Evolutionary conservation across 192 early-diverging fungal genomes (phyloP).

Genomic region (Phlyctochytrium arcticum): DNA sequence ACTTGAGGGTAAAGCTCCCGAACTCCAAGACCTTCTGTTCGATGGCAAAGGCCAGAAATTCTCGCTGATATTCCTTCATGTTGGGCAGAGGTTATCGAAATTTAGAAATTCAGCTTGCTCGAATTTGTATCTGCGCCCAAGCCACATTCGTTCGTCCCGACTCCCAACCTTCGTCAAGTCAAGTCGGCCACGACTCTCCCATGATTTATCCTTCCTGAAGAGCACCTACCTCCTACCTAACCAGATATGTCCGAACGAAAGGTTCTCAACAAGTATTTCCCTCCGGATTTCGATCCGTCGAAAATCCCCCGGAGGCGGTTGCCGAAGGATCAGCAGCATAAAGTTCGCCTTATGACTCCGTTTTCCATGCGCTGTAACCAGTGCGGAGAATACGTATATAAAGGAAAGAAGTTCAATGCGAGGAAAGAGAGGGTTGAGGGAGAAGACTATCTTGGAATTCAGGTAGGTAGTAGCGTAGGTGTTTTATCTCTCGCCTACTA

Average conservation of each 20-base stretch:
- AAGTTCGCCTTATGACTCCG: constrained; percentile 96
- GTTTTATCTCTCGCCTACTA: not conserved
- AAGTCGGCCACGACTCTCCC: too few relatives aligned
- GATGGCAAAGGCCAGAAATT: constrained; percentile 92
- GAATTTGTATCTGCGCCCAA: too few relatives aligned
- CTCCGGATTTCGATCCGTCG: constrained; percentile 96
- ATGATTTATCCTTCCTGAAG: too few relatives aligned
- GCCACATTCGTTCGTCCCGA: too few relatives aligned
- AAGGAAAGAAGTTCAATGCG: constrained; percentile 98
- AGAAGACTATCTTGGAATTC: constrained; percentile 52
- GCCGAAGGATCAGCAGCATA: constrained; percentile 82
- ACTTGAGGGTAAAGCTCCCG: constrained; percentile 89
- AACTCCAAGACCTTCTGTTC: constrained; percentile 81
- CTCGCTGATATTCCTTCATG: constrained; percentile 70
- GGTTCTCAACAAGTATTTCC: constrained; percentile 94
- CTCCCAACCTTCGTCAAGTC: too few relatives aligned
- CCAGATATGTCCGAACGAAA: constrained; percentile 90
- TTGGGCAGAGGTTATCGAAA: too few relatives aligned
- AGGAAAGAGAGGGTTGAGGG: constrained; percentile 73
- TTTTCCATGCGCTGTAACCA: constrained; percentile 97
- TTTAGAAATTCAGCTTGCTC: too few relatives aligned
- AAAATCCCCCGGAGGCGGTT: constrained; percentile 81
- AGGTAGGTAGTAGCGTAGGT: constrained; percentile 10
- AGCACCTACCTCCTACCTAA: too few relatives aligned
- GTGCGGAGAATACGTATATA: constrained; percentile 96